Evolutionary conservation across 805 yeast species (phyloP).

Genomic region (Cyberlindnera subsufficiens): DNA sequence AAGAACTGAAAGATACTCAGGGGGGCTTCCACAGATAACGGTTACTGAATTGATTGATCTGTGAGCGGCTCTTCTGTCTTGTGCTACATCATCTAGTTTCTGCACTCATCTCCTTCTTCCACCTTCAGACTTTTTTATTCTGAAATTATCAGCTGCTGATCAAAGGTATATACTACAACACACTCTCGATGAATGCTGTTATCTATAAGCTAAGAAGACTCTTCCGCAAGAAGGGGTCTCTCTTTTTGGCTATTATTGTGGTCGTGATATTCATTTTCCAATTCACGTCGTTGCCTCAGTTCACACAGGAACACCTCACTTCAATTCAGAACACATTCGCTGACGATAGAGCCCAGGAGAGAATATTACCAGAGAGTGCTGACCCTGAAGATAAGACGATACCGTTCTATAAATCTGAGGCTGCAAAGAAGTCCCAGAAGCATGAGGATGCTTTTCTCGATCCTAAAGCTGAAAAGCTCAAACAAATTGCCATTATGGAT

Average conservation of each 20-base stretch:
- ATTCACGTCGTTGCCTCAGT: constrained; percentile 11
- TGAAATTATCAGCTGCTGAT: too few species aligned
- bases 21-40: too few species aligned
- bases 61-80: too few species aligned
- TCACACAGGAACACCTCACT: constrained; percentile 9
- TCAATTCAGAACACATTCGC: constrained; percentile 4
- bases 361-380: background rate
- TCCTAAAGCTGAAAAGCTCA: constrained; percentile 13
- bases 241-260: constrained; percentile 7
- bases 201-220: constrained; percentile 11
- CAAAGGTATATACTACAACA: background rate
- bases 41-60: too few species aligned
- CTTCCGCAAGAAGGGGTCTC: constrained; percentile 11
- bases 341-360: background rate
- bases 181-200: constrained; percentile 5
- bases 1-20: too few species aligned
- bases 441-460: background rate
- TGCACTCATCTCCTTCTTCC: too few species aligned
- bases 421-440: constrained; percentile 9
- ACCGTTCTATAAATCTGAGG: constrained; percentile 21
- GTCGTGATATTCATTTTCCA: constrained; percentile 9
- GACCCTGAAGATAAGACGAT: constrained; percentile 17
- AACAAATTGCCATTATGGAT: constrained; percentile 19
- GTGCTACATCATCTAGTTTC: too few species aligned
- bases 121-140: too few species aligned